These are phyloP conservation scores for Chlorella vulgaris DNA, from an alignment of 139 green algal genomes.

Conservation along the genomic window DNA sequence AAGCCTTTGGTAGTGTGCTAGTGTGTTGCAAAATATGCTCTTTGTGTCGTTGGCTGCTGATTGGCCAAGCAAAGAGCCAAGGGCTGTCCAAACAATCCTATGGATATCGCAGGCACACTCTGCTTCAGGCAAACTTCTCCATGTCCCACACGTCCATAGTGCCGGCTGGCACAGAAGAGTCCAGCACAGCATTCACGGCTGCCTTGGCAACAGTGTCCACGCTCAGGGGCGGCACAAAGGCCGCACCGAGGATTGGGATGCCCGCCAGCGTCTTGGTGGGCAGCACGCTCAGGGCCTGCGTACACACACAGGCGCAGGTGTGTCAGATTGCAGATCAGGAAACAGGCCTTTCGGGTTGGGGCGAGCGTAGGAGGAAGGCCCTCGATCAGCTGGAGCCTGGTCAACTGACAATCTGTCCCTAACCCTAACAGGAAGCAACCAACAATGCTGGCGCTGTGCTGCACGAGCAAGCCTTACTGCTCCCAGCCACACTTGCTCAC, in stretches of 20 bases:
- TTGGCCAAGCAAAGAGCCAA: too few relatives aligned
- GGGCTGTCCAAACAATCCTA: too few relatives aligned
- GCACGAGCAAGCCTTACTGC: neutral
- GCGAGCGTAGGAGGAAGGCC: neutral
- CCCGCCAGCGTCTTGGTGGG: constrained; percentile 60
- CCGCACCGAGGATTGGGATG: constrained; percentile 72
- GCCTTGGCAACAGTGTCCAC: constrained; percentile 77
- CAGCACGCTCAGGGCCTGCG: constrained; percentile 50
- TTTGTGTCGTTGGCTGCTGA: too few relatives aligned
- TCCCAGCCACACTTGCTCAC: neutral
- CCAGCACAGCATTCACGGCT: constrained; percentile 78
- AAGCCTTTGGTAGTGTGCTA: too few relatives aligned
- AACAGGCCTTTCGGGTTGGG: too few relatives aligned
- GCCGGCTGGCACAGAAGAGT: constrained; percentile 66
- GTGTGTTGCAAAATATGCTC: too few relatives aligned
- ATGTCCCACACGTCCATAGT: constrained; percentile 81
- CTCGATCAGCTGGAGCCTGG: neutral
- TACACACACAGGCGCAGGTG: too few relatives aligned
- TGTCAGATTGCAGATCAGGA: too few relatives aligned
- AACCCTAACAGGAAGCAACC: too few relatives aligned
- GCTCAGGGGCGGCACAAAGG: constrained; percentile 73
- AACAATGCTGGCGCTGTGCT: neutral
- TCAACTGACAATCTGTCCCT: too few relatives aligned
- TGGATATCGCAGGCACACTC: too few relatives aligned
- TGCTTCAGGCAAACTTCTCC: constrained; percentile 30